Evolutionary conservation across 2,329 filamentous ascomycete genomes (phyloP).

Genomic region (Colletotrichum salicis): DNA sequence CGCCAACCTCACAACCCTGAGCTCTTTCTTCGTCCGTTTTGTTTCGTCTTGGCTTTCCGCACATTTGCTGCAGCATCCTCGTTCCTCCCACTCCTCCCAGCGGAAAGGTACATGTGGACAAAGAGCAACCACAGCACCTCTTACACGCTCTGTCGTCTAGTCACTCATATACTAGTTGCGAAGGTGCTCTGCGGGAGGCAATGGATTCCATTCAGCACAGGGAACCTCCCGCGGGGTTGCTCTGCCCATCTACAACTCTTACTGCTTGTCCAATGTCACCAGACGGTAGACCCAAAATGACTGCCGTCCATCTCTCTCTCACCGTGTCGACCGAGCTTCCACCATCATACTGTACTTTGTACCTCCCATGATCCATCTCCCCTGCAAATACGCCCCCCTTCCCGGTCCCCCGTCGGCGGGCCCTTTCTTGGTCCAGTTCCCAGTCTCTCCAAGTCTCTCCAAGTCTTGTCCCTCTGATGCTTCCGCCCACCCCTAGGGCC

Average conservation of each 20-base stretch:
- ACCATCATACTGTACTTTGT: constrained; percentile 4
- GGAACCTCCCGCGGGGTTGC: background rate
- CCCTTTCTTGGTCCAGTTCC: constrained; percentile 21
- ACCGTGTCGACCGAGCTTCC: constrained; percentile 25
- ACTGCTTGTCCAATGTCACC: background rate
- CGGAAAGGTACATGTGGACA: constrained; percentile 19
- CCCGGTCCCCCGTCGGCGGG: constrained; percentile 19
- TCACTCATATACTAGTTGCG: background rate
- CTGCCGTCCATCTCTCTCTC: background rate
- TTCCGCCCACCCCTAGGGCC: constrained; percentile 6
- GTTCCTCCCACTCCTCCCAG: constrained; percentile 34
- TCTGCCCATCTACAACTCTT: background rate
- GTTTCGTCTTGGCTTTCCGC: constrained; percentile 33
- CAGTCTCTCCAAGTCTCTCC: constrained; percentile 12
- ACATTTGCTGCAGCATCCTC: constrained; percentile 12
- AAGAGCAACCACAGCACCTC: background rate
- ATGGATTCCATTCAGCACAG: background rate
- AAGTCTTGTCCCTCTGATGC: constrained; percentile 29
- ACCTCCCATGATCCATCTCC: constrained; percentile 9
- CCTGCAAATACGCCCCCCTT: constrained; percentile 12
- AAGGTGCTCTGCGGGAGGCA: background rate
- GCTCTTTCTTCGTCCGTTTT: constrained; percentile 35
- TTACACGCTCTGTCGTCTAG: background rate
- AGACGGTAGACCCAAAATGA: background rate
- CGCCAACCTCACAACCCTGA: background rate